Conservation (phyloP, 2,329 filamentous ascomycete genomes). For the Neofusicoccum kwambonambiense region DNA sequence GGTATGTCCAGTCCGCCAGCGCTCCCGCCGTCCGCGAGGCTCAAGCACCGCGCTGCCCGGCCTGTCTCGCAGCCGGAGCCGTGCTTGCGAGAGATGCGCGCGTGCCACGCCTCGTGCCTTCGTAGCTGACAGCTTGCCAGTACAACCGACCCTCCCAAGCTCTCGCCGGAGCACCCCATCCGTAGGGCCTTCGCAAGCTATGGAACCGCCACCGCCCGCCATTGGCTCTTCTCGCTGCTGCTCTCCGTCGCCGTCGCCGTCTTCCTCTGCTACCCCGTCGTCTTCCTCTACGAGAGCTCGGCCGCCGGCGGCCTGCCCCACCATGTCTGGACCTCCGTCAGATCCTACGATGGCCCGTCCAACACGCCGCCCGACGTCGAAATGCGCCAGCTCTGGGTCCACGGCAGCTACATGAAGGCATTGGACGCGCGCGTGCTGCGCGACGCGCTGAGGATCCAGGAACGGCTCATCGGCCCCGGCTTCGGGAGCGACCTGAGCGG, state of each 20-base stretch:
- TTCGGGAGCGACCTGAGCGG: conserved; percentile 22
- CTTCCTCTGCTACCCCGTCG: conserved; percentile 69
- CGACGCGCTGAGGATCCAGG: conserved; percentile 67
- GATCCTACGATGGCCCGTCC: conserved; percentile 57
- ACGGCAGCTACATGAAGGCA: conserved; percentile 77
- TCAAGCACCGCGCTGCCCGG: not conserved
- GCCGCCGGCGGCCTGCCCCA: conserved; percentile 70
- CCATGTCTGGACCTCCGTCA: conserved; percentile 78
- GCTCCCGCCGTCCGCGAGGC: not conserved
- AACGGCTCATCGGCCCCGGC: conserved; percentile 60
- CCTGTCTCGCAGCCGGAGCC: not conserved
- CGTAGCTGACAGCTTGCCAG: conserved; percentile 41
- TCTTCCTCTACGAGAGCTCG: conserved; percentile 73
- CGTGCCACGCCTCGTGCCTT: not conserved
- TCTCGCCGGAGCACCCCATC: conserved; percentile 64
- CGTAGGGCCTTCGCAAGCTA: conserved; percentile 66
- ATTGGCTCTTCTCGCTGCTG: conserved; percentile 72
- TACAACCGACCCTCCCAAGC: conserved; percentile 70
- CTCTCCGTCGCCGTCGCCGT: conserved; percentile 71
- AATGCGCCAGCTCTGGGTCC: conserved; percentile 79
- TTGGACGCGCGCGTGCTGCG: conserved; percentile 64
- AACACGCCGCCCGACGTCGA: conserved; percentile 65
- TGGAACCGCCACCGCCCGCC: conserved; percentile 67
- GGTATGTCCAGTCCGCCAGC: conserved; percentile 53
- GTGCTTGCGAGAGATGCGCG: not conserved